phyloP scores from a whole-genome alignment of 257 asterid genomes.

The Petunia secreta region DNA sequence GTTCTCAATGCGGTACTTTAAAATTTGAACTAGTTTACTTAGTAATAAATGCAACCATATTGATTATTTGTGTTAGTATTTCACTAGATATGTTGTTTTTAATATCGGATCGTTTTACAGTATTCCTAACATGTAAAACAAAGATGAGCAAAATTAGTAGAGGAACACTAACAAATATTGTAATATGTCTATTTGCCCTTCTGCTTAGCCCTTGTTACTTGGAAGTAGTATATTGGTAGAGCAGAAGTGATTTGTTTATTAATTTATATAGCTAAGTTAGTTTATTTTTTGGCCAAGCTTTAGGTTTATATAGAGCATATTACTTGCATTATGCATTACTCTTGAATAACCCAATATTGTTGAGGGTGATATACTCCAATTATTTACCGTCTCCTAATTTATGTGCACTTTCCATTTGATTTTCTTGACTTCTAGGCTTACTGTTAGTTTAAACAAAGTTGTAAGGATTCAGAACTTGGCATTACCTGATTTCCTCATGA shows the following conservation, averaged over 20 bases:
- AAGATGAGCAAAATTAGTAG: not conserved
- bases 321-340: not conserved
- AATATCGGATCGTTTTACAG: too few relatives aligned
- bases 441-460: not conserved
- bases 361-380: conserved; percentile 1
- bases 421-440: not conserved
- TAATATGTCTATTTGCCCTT: not conserved
- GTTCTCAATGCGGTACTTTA: not conserved
- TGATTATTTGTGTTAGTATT: not conserved
- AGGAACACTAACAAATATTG: not conserved
- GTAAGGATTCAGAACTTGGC: not conserved
- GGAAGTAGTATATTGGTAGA: not conserved
- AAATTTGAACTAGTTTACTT: not conserved
- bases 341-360: not conserved
- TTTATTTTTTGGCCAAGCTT: not conserved
- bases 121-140: not conserved
- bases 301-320: not conserved
- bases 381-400: not conserved
- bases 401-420: not conserved
- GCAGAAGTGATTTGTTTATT: not conserved
- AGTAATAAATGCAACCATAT: not conserved
- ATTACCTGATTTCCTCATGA: not conserved
- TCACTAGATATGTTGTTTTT: too few relatives aligned
- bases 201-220: not conserved
- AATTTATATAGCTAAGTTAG: too few relatives aligned